A percentile compares a stretch with the other conserved stretches of the same genome.
phyloP scores from a whole-genome alignment of 164 flowering plant genomes.

The Chloranthus sessilifolius region DNA sequence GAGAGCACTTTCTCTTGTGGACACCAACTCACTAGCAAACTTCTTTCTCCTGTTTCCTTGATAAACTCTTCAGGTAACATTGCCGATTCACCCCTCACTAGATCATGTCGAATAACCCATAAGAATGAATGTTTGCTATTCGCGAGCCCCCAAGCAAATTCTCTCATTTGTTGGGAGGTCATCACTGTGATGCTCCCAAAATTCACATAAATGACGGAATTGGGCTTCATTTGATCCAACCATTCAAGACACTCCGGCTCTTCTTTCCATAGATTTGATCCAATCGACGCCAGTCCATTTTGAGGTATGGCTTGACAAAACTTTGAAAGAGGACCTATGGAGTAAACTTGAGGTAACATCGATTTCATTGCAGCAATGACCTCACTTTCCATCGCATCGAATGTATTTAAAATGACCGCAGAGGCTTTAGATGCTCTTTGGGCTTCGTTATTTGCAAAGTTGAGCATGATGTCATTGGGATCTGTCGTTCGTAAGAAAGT shows the following conservation, averaged over 20 bases:
- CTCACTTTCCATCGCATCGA: not conserved
- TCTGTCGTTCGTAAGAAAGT: conserved; percentile 4
- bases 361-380: not conserved
- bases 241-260: conserved; percentile 20
- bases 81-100: conserved; percentile 19
- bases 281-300: not conserved
- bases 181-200: conserved; percentile 26
- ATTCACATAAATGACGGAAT: conserved; percentile 26
- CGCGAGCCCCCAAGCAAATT: conserved; percentile 36
- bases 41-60: conserved; percentile 16
- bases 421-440: not conserved
- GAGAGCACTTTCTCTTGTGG: conserved; percentile 14
- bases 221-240: conserved; percentile 15
- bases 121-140: conserved; percentile 21
- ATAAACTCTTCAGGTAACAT: conserved; percentile 19
- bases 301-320: not conserved
- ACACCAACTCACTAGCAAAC: conserved; percentile 17
- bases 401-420: conserved; percentile 7
- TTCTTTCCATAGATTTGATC: conserved; percentile 19
- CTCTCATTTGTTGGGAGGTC: conserved; percentile 19
- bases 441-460: not conserved
- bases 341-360: not conserved
- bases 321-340: conserved; percentile 2
- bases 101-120: conserved; percentile 25
- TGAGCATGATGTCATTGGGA: conserved; percentile 6